Base-by-base conservation (phyloP, 495 filamentous ascomycete genomes). In the Penicillium silybi region DNA sequence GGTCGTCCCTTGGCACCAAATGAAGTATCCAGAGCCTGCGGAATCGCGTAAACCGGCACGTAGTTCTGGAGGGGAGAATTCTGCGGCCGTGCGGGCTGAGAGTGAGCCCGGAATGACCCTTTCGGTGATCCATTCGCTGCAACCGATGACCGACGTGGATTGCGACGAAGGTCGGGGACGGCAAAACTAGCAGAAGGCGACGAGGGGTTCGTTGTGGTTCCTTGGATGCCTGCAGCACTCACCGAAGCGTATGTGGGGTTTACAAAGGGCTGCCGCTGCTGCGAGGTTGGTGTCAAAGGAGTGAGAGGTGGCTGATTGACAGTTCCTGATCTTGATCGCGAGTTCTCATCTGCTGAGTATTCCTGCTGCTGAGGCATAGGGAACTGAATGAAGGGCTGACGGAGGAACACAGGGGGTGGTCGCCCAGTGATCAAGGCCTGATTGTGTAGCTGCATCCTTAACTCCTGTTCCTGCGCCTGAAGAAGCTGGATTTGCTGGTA, bases 401-500 rank as follows among this genome's bases (percentile, higher is more conserved):
- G 74, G 52, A 75, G 74, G 44, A 77, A 62, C 17, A 72, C 65
- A 34, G 76, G 76, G 1, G 74, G 76, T 9, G 71, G 69, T 25
- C 82, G 66, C 16, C 71, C 73, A 20, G 80, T 81, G 15, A 75
- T 57, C 29, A 83, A 67, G 6, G 79, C 76, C 50, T 85, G 81
- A 39, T 75, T 77, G 40, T 86, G 83, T 25, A 84, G 67, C 52
- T 84, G 81, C 52, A 85, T 68, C 47, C 81, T 74, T 53, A 86
- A 61, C 48, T 80, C 78, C 52, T 85, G 81, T 48, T 84, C 80
- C 64, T 88, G 84, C 18, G 77, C 81, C 58, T 87, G 84, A 41
- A 88, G 70, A 18, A 80, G 54, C 64, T 85, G 82, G 48, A 83
- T 85, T 51, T 85, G 80, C 52, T 84, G 81, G 50, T 73, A 80